phyloP scores from a whole-genome alignment of 805 yeast species.

The Ogataea polymorpha region DNA sequence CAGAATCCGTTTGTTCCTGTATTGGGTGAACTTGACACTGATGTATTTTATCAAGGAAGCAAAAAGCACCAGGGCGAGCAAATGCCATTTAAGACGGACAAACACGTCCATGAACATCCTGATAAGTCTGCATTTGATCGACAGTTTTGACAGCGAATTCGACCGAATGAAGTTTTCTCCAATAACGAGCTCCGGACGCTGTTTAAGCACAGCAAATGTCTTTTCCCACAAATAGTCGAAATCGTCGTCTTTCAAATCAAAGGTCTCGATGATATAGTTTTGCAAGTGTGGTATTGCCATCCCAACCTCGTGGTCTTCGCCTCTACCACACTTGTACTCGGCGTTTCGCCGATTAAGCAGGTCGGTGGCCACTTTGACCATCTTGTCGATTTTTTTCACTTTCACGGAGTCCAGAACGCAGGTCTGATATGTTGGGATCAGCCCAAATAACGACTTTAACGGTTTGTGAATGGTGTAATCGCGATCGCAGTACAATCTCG shows the following conservation, averaged over 20 bases:
- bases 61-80: conserved; percentile 12
- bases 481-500: conserved; percentile 66
- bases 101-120: conserved; percentile 22
- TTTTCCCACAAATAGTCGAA: conserved; percentile 30
- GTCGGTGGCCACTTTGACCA: conserved; percentile 63
- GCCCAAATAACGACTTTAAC: conserved; percentile 53
- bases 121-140: conserved; percentile 28
- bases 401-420: conserved; percentile 80
- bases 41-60: conserved; percentile 6
- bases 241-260: conserved; percentile 22
- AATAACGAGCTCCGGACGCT: conserved; percentile 21
- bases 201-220: conserved; percentile 12
- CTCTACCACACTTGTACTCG: conserved; percentile 37
- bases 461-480: conserved; percentile 58
- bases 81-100: conserved; percentile 21
- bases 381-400: conserved; percentile 63
- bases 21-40: conserved; percentile 4
- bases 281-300: conserved; percentile 63
- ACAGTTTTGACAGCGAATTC: conserved; percentile 26
- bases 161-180: conserved; percentile 23
- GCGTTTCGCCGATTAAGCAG: conserved; percentile 73
- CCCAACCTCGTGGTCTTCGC: conserved; percentile 32
- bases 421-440: conserved; percentile 57
- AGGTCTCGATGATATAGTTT: conserved; percentile 51
- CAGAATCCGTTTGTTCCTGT: conserved; percentile 37